A percentile compares a stretch with the other conserved stretches of the same genome.
Conservation (phyloP, 768 basidiomycete species). For the Lentinus brumalis region DNA sequence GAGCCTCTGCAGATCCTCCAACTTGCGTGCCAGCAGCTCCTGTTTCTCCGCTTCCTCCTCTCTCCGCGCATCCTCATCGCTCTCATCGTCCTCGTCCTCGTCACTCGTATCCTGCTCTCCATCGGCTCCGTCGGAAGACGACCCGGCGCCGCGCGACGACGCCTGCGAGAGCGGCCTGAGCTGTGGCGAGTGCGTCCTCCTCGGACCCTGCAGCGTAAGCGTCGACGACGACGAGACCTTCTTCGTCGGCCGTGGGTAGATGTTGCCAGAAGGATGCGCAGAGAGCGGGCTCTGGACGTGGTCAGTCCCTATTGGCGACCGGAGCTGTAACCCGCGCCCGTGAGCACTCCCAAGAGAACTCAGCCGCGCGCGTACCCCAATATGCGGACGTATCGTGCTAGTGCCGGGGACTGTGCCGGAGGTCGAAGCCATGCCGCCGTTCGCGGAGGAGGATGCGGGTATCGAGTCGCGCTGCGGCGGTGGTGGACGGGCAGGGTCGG, state of each 20-base stretch:
- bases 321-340: slow-evolving; percentile 41
- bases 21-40: no score
- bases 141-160: no score
- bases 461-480: slow-evolving; percentile 8
- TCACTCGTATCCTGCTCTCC: no score
- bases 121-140: no score
- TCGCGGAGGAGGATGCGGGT: slow-evolving; percentile 3
- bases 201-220: no score
- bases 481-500: slow-evolving; percentile 10
- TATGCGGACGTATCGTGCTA: slow-evolving; percentile 41
- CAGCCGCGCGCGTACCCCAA: slow-evolving; percentile 70
- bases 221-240: slow-evolving; percentile 61
- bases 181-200: no score
- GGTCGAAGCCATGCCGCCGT: neutral
- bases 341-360: slow-evolving; percentile 64
- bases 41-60: no score
- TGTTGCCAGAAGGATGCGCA: neutral
- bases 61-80: no score
- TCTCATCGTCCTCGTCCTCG: no score
- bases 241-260: slow-evolving; percentile 32
- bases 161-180: no score
- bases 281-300: slow-evolving; percentile 7
- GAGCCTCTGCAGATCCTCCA: no score
- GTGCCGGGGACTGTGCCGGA: slow-evolving; percentile 16
- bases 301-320: slow-evolving; percentile 1